Evolutionary conservation across 2,329 filamentous ascomycete genomes (phyloP), one percentile per base, ranked within the genome.

Genomic region (Alternaria sp.): DNA sequence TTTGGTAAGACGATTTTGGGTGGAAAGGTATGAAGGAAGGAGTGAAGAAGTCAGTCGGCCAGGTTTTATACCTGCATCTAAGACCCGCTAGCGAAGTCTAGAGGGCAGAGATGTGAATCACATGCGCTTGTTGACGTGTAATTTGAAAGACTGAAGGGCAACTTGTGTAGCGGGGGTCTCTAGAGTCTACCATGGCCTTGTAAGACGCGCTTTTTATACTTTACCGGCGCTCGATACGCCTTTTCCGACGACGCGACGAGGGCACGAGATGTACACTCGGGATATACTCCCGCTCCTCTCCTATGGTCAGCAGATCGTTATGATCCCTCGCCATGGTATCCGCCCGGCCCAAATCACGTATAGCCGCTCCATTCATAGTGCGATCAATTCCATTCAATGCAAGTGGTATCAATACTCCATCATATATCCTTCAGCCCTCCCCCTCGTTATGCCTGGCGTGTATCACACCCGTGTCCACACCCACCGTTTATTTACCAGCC

Each of bases 391-490:
- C 49, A 53, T 53, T 23, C 49, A 53, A 53, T 53, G 49, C 49
- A 53, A 53, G 49, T 53, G 49, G 49, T 53, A 53, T 53, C 49
- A 53, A 53, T 53, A 53, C 49, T 53, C 49, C 49, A 53, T 53
- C 18, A 37, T 53, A 21, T 53, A 37, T 53, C 28, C 15, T 4
- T n/a, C 23, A 23, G 23, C 23, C 23, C 23, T 23, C 23, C 23
- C 23, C 6, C 23, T 25, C 23, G 23, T 25, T 25, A 25, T 25
- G 23, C 23, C 23, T 8, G 23, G 2, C 23, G 23, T 23, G 23
- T 26, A 50, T 33, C 11, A 20, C 12, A n/a, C n/a, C n/a, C n/a
- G n/a, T n/a, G 12, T 14, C 18, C 8, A 2, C 18, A 8, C 8
- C 28, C 28, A 7, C 6, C 28, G 15, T 8, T 62, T 49, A 62